Base-by-base conservation (phyloP, 225 moss, liverwort and hornwort species). In the Climacium dendroides region DNA sequence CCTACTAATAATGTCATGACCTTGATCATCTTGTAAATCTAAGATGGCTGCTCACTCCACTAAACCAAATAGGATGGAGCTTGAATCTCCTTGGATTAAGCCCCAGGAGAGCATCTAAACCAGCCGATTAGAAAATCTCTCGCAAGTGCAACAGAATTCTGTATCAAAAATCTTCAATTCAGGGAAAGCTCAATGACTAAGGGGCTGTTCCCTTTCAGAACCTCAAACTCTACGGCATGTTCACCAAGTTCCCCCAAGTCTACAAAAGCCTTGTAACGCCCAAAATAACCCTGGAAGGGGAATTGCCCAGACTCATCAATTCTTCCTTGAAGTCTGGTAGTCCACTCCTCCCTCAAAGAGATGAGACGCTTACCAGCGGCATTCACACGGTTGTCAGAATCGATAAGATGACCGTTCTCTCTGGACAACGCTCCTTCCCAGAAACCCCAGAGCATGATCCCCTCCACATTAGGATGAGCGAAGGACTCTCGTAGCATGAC, bases 401-500 rank as follows among this genome's bases (percentile, higher is more conserved):
- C 93, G 7, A 96, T 90, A 29, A 97, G 93, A 64, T 97, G 97
- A 52, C 91, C 95, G 45, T 94, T 89, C 75, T 92, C 92, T 77
- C 95, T 93, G 28, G 93, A 96, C 91, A 94, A 84, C 6, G 94
- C 91, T 77, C 97, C 96, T 84, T 99, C 97, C 94, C 91, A 95
- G 83, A 97, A 97, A 66, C 97, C 97, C 97, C 96, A 97, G 19
- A 97, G 87, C 93, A 97, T 88, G 57, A 95, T 87, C 14, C 97
- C 98, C 82, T 94, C 97, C 60, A 97, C 95, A 39, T 87, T 85
- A 73, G 96, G 96, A 92, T 97, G 95, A 34, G 97, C 96, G 47
- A 95, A 99, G 9, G 93, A 94, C 90, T 99, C 97, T 85, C 96
- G 89, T 41, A 99, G 81, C 83, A 97, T 85, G 47, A 97, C 97